Base-by-base conservation (phyloP, 2,329 filamentous ascomycete genomes). In the Colletotrichum gloeosporioides region DNA sequence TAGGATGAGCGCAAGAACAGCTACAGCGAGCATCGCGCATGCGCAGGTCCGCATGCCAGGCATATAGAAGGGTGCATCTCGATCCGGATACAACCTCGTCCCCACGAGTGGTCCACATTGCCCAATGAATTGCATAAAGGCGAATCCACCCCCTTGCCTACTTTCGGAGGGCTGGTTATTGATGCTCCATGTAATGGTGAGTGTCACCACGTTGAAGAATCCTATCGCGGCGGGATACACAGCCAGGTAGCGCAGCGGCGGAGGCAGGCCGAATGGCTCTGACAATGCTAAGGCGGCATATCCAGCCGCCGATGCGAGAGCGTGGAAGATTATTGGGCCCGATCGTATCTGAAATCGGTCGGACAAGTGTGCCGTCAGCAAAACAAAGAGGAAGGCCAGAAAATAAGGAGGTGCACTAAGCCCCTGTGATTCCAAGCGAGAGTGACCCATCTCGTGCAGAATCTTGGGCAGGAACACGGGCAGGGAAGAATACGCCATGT, bases 401-500 rank as follows among this genome's bases (percentile, higher is more conserved):
- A 98, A 90, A 84, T 96, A 98, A 0, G 96, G 95, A 0, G 95
- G 95, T 0, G 95, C 95, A 44, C 93, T 92, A 75, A 98, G 92
- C 8, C 93, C 95, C 88, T 98, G 95, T 0, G 95, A 91, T 4
- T 90, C 86, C 3, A 94, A 85, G 2, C 90, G 84, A 44, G 91
- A 89, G 85, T 95, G 94, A 75, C 94, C 94, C 95, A 98, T 92
- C 82, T 93, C 91, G 76, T 89, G 87, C 63, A 98, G 90, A 77
- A 98, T 95, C 29, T 94, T 95, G 44, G 95, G 95, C 4, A 98
- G 89, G 82, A 98, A 98, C 65, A 97, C 95, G 4, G 96, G 96
- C 82, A 98, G 92, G 27, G 94, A 96, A 81, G 93, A 93, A 87
- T 98, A 98, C 15, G 95, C 94, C 83, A 98, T 94, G 84, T 98